Evolutionary conservation across 805 yeast species (phyloP), one percentile per base, ranked within the genome.

Genomic region (Metschnikowia henanensis): DNA sequence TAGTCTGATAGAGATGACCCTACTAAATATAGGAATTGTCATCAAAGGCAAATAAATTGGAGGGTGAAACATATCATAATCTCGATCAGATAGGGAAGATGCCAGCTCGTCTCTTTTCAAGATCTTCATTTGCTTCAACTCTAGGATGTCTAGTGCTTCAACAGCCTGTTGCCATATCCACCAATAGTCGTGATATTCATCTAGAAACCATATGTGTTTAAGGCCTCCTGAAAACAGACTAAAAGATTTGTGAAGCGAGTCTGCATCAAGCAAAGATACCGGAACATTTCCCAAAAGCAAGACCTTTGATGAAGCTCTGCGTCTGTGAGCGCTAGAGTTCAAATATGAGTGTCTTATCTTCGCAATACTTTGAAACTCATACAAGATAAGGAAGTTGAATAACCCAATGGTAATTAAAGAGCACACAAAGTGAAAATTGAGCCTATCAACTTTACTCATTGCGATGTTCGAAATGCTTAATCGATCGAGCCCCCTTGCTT

Each of bases 401-500:
- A 78, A 68, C 0, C 68, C 52, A 2, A 87, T 71, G 0, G 82
- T 76, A 2, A 80, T 51, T 0, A 83, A 43, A 2, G 86, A 72
- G 62, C 84, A 65, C 0, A 80, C 58, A 40, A 89, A 76, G 61
- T 89, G 96, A 18, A 80, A 77, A 46, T 80, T 68, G 46, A 84
- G 70, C 18, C 78, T 60, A 4, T 61, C 56, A 0, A 80, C 74
- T 35, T 78, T 76, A 2, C 70, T 52, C 5, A 75, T 69, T 0
- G 88, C 75, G 3, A 88, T 74, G 55, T 86, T 84, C 3, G 94
- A 80, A 60, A 87, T 76, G 16, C 95, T 85, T 6, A 87, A 67
- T 37, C 64, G 68, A 54, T 89, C 96, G 37, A 90, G 64, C 0
- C 90, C 88, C 0, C 55, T 34, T 2, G 72, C 73, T 12, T 57